These are phyloP conservation scores for Fusarium beomiforme DNA, from an alignment of 2,329 filamentous ascomycete species.

Conservation along the genomic window DNA sequence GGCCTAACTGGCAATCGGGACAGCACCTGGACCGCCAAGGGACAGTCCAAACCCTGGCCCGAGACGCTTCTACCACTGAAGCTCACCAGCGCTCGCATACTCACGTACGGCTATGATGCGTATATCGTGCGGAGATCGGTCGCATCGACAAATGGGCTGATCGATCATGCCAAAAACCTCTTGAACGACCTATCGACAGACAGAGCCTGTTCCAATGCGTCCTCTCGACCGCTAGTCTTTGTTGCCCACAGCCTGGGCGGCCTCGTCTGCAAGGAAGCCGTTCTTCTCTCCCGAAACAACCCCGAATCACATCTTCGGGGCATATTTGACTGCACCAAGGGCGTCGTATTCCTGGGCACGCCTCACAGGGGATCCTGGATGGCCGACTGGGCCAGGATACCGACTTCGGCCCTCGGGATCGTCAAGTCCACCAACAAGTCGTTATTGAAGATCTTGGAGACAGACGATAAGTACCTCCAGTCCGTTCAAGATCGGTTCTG, in stretches of 20 bases:
- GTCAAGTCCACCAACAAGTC: conserved; percentile 46
- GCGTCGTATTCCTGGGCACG: conserved; percentile 52
- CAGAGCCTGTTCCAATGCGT: conserved; percentile 25
- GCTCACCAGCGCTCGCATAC: conserved; percentile 47
- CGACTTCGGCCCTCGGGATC: conserved; percentile 42
- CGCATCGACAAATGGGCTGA: conserved; percentile 40
- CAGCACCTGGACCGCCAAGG: conserved; percentile 50
- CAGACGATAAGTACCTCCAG: conserved; percentile 41
- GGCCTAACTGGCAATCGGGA: conserved; percentile 53
- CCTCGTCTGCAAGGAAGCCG: conserved; percentile 51
- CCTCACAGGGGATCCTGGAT: conserved; percentile 50
- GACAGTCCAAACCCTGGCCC: conserved; percentile 47
- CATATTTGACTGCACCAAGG: conserved; percentile 43
- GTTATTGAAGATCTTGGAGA: conserved; percentile 43
- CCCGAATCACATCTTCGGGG: conserved; percentile 42
- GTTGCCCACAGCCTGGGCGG: conserved; percentile 53
- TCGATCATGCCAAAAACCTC: conserved; percentile 46
- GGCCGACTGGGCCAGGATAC: conserved; percentile 48
- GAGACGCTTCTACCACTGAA: conserved; percentile 44
- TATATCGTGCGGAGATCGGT: conserved; percentile 33
- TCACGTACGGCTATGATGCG: conserved; percentile 55
- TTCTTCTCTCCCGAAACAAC: conserved; percentile 46
- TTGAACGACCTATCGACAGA: conserved; percentile 42
- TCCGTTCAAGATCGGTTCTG: conserved; percentile 42
- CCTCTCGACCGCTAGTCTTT: conserved; percentile 46